These are phyloP conservation scores for Papiliotrema fonsecae DNA, from an alignment of 1,284 basidiomycete genomes.

Conservation along the genomic window DNA sequence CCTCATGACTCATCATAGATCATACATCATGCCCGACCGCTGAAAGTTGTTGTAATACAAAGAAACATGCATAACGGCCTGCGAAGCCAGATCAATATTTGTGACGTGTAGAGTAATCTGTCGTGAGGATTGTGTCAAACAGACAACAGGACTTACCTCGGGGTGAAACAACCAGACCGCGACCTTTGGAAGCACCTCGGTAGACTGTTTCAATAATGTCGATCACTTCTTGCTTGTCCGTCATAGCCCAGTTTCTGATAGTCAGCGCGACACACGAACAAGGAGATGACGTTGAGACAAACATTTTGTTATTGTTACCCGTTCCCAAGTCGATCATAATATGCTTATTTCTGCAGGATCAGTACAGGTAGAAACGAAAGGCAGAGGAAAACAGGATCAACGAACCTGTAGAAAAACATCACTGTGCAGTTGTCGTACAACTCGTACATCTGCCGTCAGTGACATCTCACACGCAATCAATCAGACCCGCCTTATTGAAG, in stretches of 20 bases:
- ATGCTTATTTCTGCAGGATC: conserved; percentile 76
- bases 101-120: conserved; percentile 49
- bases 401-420: conserved; percentile 95
- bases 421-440: conserved; percentile 92
- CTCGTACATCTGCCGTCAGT: conserved; percentile 45
- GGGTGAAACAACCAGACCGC: conserved; percentile 95
- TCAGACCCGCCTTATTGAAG: conserved; percentile 82
- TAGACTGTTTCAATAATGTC: conserved; percentile 99
- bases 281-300: conserved; percentile 39
- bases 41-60: no score
- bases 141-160: conserved; percentile 60
- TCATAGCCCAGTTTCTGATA: conserved; percentile 89
- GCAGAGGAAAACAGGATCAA: background rate
- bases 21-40: no score
- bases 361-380: conserved; percentile 1
- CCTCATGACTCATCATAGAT: no score
- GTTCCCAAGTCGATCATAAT: conserved; percentile 99
- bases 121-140: background rate
- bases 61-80: no score
- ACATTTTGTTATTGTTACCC: conserved; percentile 99
- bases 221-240: conserved; percentile 95
- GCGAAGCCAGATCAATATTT: no score
- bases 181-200: conserved; percentile 92
- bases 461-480: background rate
- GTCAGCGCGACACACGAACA: background rate